Conservation (phyloP, 139 green algal species). For the Parachlorella kessleri region DNA sequence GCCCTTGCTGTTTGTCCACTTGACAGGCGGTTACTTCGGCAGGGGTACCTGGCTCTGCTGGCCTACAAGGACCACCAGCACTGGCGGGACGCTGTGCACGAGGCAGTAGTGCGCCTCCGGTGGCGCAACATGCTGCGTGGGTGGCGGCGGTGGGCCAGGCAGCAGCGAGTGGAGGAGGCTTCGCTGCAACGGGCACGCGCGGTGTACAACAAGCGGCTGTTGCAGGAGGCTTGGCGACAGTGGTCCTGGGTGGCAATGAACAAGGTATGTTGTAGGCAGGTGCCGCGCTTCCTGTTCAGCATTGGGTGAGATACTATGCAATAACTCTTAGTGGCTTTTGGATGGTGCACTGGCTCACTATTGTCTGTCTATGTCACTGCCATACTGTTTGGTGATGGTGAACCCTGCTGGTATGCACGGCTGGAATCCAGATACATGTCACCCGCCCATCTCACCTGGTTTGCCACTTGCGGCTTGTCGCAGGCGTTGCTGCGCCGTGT, state of each 20-base stretch:
- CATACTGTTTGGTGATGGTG: too few relatives aligned
- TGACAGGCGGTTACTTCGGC: background rate
- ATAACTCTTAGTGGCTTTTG: too few relatives aligned
- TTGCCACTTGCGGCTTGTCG: too few relatives aligned
- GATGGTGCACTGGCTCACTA: too few relatives aligned
- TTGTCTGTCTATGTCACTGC: too few relatives aligned
- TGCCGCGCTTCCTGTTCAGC: too few relatives aligned
- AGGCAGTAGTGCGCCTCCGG: background rate
- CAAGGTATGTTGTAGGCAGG: too few relatives aligned
- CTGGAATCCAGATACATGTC: too few relatives aligned
- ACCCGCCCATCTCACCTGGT: too few relatives aligned
- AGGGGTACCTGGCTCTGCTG: background rate
- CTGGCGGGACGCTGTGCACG: conserved; percentile 22
- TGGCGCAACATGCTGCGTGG: conserved; percentile 14
- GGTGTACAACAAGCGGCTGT: conserved; percentile 3
- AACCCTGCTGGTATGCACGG: too few relatives aligned
- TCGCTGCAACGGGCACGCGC: background rate
- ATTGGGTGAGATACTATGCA: too few relatives aligned
- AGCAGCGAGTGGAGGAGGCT: conserved; percentile 11
- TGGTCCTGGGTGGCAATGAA: conserved; percentile 14
- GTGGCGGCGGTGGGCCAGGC: conserved; percentile 7
- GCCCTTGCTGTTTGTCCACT: too few relatives aligned
- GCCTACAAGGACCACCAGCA: conserved; percentile 4
- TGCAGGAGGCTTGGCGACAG: conserved; percentile 2
- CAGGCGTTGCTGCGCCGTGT: conserved; percentile 30